These are phyloP conservation scores for Rostrohypoxylon terebratum DNA, from an alignment of 495 filamentous ascomycete genomes.

Conservation along the genomic window DNA sequence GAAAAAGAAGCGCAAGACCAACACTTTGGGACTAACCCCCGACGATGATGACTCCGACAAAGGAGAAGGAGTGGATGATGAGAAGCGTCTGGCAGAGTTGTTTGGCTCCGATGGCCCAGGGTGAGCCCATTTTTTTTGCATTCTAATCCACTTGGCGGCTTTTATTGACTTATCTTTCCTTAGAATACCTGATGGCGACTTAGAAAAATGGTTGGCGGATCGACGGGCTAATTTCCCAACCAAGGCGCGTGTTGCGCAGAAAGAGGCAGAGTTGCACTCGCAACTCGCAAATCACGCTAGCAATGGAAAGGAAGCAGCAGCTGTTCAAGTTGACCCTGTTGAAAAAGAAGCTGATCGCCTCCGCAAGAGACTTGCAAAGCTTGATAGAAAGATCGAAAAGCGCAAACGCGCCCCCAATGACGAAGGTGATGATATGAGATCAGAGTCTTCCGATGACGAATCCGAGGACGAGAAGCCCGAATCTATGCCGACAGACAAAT, in stretches of 20 bases:
- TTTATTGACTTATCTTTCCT: constrained; percentile 44
- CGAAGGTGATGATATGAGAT: constrained; percentile 67
- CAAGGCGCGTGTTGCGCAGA: constrained; percentile 67
- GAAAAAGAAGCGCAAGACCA: constrained; percentile 83
- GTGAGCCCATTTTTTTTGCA: constrained; percentile 48
- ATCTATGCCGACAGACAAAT: constrained; percentile 52
- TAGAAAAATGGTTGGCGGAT: constrained; percentile 83
- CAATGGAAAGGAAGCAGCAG: constrained; percentile 39
- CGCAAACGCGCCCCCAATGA: constrained; percentile 68
- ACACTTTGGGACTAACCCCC: constrained; percentile 83
- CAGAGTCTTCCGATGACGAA: constrained; percentile 53
- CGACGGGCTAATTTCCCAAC: constrained; percentile 84
- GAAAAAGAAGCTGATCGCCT: constrained; percentile 63
- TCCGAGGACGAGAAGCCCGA: constrained; percentile 64
- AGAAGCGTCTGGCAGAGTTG: constrained; percentile 76
- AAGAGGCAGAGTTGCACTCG: constrained; percentile 49
- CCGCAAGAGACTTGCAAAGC: constrained; percentile 62
- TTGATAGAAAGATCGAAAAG: constrained; percentile 65
- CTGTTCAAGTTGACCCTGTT: constrained; percentile 53
- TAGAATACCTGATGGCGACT: constrained; percentile 68
- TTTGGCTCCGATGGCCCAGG: constrained; percentile 60
- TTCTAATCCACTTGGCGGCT: constrained; percentile 18
- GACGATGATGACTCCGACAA: constrained; percentile 77
- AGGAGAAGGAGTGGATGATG: constrained; percentile 71
- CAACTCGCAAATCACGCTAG: constrained; percentile 36